Evolutionary conservation across 306 rosid genomes (phyloP).

Genomic region (Pachyrhizus erosus): DNA sequence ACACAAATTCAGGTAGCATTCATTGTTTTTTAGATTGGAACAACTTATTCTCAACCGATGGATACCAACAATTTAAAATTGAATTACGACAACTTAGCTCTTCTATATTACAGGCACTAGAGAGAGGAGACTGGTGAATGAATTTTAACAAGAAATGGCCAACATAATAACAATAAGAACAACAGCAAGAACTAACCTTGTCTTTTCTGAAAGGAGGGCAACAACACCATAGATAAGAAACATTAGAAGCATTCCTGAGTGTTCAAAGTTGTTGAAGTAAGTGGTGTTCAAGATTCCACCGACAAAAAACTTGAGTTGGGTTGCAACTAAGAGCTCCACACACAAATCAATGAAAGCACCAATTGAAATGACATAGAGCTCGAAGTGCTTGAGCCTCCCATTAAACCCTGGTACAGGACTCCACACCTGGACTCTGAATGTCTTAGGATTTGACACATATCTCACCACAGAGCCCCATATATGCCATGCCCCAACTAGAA

Average conservation of each 20-base stretch:
- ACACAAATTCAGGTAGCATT: neutral
- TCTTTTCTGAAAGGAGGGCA: slow-evolving; percentile 64
- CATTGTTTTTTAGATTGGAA: neutral
- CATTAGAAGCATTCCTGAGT: slow-evolving; percentile 91
- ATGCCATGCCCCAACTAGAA: slow-evolving; percentile 84
- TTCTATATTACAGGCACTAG: neutral
- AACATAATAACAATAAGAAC: neutral
- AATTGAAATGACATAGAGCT: slow-evolving; percentile 71
- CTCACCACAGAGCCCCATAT: slow-evolving; percentile 73
- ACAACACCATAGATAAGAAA: slow-evolving; percentile 71
- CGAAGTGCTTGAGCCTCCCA: slow-evolving; percentile 72
- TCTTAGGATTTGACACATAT: slow-evolving; percentile 61
- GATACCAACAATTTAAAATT: neutral
- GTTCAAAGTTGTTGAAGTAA: slow-evolving; percentile 87
- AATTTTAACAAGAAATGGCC: neutral
- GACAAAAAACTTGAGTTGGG: slow-evolving; percentile 70
- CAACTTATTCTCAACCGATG: neutral
- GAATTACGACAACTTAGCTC: neutral
- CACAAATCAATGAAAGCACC: slow-evolving; percentile 87
- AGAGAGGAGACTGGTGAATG: slow-evolving; percentile 1
- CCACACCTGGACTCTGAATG: slow-evolving; percentile 69
- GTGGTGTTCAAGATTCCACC: slow-evolving; percentile 71
- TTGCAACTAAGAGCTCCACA: slow-evolving; percentile 77
- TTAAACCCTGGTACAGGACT: slow-evolving; percentile 73
- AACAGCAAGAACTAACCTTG: slow-evolving; percentile 59